Conservation (phyloP, 2,329 filamentous ascomycete genomes). For the Dactylellina drechsleri region DNA sequence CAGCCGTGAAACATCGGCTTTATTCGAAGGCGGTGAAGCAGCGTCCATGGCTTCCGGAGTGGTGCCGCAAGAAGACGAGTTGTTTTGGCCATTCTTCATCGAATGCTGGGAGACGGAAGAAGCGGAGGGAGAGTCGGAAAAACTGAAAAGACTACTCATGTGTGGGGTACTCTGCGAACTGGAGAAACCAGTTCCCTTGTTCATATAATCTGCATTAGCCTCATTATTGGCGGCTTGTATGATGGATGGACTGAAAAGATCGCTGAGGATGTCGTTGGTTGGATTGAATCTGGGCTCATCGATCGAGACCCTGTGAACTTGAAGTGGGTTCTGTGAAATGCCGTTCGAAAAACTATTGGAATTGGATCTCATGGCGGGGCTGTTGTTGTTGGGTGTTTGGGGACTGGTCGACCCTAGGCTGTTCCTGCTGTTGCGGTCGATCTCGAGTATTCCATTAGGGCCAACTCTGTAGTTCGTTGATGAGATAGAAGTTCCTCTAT, state of each 20-base stretch:
- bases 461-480: conserved; percentile 47
- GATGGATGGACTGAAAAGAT: conserved; percentile 70
- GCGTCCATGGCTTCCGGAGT: conserved; percentile 58
- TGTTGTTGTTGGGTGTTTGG: conserved; percentile 56
- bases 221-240: conserved; percentile 64
- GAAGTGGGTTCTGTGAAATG: conserved; percentile 48
- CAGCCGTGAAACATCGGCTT: conserved; percentile 44
- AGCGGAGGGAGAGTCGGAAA: conserved; percentile 66
- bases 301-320: conserved; percentile 47
- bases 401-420: conserved; percentile 41
- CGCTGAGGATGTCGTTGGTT: conserved; percentile 58
- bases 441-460: conserved; percentile 42
- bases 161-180: conserved; percentile 60
- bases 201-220: conserved; percentile 62
- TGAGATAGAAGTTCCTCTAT: conserved; percentile 39
- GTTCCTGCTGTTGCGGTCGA: conserved; percentile 29
- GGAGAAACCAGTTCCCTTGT: conserved; percentile 60
- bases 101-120: conserved; percentile 66
- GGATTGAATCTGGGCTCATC: conserved; percentile 49
- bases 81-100: conserved; percentile 44
- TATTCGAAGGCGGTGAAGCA: conserved; percentile 53
- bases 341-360: conserved; percentile 60
- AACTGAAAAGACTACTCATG: conserved; percentile 58
- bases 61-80: conserved; percentile 58
- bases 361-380: conserved; percentile 61